Evolutionary conservation across 1,139 yeast genomes (phyloP), one percentile per base, ranked within the genome.

Genomic region (Yamadazyma dushanensis): DNA sequence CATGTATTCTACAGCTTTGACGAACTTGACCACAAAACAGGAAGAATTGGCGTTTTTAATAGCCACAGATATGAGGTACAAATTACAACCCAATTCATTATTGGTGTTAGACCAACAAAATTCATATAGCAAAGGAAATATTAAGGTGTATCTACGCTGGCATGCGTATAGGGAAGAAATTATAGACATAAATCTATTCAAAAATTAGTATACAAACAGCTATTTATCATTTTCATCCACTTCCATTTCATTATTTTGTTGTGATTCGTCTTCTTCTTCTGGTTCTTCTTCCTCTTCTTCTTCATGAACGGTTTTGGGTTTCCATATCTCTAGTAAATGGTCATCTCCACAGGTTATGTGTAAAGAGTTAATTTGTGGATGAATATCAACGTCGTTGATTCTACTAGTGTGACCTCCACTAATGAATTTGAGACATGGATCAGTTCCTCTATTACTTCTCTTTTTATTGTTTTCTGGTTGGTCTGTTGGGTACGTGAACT

Each of bases 381-480:
- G 80, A 44, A 76, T 61, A 37, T 66, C 76, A 19, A 73, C 59
- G 40, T 71, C 79, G 47, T 73, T 69, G 31, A 77, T 62, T 45
- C 77, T 61, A 36, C 69, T 70, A 6, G 80, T 73, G 54, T 77
- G 82, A 13, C 83, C 83, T 11, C 80, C 82, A 55, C 78, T 82
- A 40, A 76, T 67, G 56, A 75, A 77, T 25, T 51, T 61, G 45
- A 80, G 64, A 48, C 83, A 73, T n/a, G 86, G 86, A 52, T 80
- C 87, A 19, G 65, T 65, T 35, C 59, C 65, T 35, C 58, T 66
- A 26, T 57, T 51, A 54, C 53, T 59, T 20, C 34, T 43, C 22
- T 31, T 38, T 35, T 44, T 54, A 5, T 57, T 39, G 26, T 26
- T 43, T 38, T 62, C 61, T 25, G 41, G 34, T 29, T 35, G 35